Conservation (phyloP, 225 moss, liverwort and hornwort species). For the Physcomitrium patens region DNA sequence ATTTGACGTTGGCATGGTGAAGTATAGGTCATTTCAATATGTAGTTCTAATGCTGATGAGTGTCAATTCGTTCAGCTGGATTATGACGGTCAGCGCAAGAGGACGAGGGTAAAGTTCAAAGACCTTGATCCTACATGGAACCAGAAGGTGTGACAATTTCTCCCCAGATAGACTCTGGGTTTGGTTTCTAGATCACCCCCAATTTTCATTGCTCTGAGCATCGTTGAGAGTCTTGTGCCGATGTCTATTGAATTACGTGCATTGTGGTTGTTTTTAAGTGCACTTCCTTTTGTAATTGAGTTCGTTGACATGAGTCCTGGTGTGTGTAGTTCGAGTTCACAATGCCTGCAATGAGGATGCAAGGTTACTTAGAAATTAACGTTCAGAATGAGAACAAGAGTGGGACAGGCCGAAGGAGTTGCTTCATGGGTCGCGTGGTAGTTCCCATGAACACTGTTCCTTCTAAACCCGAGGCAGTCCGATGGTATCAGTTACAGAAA, state of each 20-base stretch:
- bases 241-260: too few relatives aligned
- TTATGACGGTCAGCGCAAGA: conserved; percentile 68
- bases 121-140: conserved; percentile 78
- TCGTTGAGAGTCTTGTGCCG: too few relatives aligned
- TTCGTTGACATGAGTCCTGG: background rate
- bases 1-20: background rate
- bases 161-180: too few relatives aligned
- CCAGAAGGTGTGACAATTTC: conserved; percentile 52
- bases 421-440: conserved; percentile 75
- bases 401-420: conserved; percentile 67
- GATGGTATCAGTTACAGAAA: conserved; percentile 87
- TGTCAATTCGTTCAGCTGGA: conserved; percentile 55
- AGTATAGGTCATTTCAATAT: background rate
- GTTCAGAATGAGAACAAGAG: conserved; percentile 82
- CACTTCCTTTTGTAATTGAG: too few relatives aligned
- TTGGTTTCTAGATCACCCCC: too few relatives aligned
- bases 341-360: conserved; percentile 49
- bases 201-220: too few relatives aligned
- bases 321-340: conserved; percentile 76
- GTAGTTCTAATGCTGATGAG: background rate
- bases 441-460: conserved; percentile 53
- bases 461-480: conserved; percentile 43
- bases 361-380: conserved; percentile 73
- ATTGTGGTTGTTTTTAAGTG: too few relatives aligned
- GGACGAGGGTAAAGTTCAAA: conserved; percentile 54